A percentile compares a stretch with the other conserved stretches of the same genome.
Evolutionary conservation across 192 early-diverging fungal species (phyloP).

Genomic region (Coemansia sp.): DNA sequence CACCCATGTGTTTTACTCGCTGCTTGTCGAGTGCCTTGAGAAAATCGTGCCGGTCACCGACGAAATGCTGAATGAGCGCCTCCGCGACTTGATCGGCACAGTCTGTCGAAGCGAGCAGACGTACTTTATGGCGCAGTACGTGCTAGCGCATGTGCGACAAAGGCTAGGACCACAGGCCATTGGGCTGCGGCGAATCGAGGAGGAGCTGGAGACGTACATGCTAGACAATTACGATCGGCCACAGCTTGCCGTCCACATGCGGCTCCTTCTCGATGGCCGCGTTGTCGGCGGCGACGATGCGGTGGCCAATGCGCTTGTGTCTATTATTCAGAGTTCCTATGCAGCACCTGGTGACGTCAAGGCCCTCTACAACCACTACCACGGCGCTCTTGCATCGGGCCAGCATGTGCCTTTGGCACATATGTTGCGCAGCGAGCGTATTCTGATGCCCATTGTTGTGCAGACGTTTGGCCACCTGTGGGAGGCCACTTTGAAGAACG

Average conservation of each 20-base stretch:
- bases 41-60: slow-evolving; percentile 60
- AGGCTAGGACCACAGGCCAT: slow-evolving; percentile 21
- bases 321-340: slow-evolving; percentile 41
- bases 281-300: slow-evolving; percentile 30
- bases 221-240: slow-evolving; percentile 38
- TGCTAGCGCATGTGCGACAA: slow-evolving; percentile 22
- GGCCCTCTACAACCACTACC: slow-evolving; percentile 35
- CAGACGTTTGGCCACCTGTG: slow-evolving; percentile 47
- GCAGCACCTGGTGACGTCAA: slow-evolving; percentile 43
- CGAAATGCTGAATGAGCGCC: slow-evolving; percentile 53
- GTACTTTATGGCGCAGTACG: slow-evolving; percentile 42
- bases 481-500: slow-evolving; percentile 10
- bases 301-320: slow-evolving; percentile 30
- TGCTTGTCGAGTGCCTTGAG: slow-evolving; percentile 63
- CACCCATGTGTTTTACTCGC: slow-evolving; percentile 63
- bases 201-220: slow-evolving; percentile 45
- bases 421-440: slow-evolving; percentile 29
- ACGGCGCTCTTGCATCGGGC: slow-evolving; percentile 11
- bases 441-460: slow-evolving; percentile 37
- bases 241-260: slow-evolving; percentile 40
- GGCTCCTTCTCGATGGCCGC: slow-evolving; percentile 30
- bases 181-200: slow-evolving; percentile 27
- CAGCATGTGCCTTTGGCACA: slow-evolving; percentile 5
- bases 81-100: slow-evolving; percentile 56
- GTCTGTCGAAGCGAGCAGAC: slow-evolving; percentile 45